Conservation (phyloP, 495 filamentous ascomycete genomes). For the Beverwykella pulmonaria region DNA sequence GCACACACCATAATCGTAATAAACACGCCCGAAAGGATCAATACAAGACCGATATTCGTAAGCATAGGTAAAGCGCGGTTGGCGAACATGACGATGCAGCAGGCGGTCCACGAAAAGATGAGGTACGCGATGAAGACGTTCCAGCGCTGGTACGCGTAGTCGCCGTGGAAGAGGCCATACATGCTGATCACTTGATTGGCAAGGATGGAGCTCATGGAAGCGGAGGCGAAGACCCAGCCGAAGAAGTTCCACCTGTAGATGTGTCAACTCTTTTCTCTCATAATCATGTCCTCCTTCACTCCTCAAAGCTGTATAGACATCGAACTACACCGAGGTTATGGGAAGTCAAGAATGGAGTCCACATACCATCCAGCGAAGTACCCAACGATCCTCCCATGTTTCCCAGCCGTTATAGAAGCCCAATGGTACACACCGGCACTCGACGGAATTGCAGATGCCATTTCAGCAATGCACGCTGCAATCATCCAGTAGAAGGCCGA, state of each 20-base stretch:
- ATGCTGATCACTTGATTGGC: conserved; percentile 69
- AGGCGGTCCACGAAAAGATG: conserved; percentile 67
- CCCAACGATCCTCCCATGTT: conserved; percentile 68
- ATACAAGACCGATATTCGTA: conserved; percentile 66
- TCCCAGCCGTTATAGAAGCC: conserved; percentile 71
- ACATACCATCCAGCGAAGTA: conserved; percentile 68
- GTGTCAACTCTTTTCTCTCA: neutral
- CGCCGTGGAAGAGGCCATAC: conserved; percentile 71
- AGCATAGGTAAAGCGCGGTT: conserved; percentile 69
- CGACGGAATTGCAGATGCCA: conserved; percentile 78
- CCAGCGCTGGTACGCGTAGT: conserved; percentile 65
- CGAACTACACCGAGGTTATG: too few species aligned
- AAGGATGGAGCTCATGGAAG: conserved; percentile 69
- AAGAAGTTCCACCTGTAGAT: conserved; percentile 61
- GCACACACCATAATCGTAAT: conserved; percentile 74
- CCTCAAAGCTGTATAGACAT: too few species aligned
- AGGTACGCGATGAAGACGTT: conserved; percentile 74
- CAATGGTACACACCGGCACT: conserved; percentile 86
- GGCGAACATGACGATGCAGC: conserved; percentile 65
- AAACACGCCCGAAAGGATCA: conserved; percentile 69
- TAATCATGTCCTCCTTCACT: too few species aligned
- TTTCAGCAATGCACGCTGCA: conserved; percentile 64
- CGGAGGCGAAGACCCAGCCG: conserved; percentile 72
- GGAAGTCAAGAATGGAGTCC: neutral
- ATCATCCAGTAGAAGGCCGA: conserved; percentile 56